Evolutionary conservation across 768 basidiomycete genomes (phyloP).

Genomic region (Psilocybe cyanescens): DNA sequence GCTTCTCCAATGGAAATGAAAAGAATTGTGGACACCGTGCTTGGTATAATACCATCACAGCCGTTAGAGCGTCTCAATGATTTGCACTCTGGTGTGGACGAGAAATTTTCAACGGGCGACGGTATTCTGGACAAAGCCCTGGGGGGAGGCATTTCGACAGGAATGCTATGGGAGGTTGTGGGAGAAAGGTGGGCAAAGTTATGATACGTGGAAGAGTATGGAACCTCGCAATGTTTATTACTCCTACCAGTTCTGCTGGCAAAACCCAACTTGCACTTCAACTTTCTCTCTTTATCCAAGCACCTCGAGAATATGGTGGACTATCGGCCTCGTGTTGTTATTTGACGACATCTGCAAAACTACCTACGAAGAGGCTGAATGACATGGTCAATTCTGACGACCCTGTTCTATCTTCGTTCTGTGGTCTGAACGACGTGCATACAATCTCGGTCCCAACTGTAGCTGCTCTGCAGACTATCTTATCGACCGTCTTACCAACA

Average conservation of each 20-base stretch:
- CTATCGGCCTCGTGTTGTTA: slow-evolving; percentile 74
- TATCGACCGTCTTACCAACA: slow-evolving; percentile 56
- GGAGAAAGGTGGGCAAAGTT: slow-evolving; percentile 75
- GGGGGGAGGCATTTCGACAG: slow-evolving; percentile 79
- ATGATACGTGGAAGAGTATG: not conserved
- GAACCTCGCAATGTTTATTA: not conserved
- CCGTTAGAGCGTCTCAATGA: slow-evolving; percentile 44
- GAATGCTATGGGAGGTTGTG: slow-evolving; percentile 85
- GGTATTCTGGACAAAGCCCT: slow-evolving; percentile 64
- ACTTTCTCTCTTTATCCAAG: slow-evolving; percentile 77
- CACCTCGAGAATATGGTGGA: slow-evolving; percentile 59
- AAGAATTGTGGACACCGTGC: slow-evolving; percentile 53
- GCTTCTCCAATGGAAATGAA: slow-evolving; percentile 53
- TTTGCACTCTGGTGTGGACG: slow-evolving; percentile 37
- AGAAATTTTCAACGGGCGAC: slow-evolving; percentile 78
- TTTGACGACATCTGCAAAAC: slow-evolving; percentile 70
- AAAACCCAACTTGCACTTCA: slow-evolving; percentile 94
- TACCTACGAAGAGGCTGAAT: slow-evolving; percentile 69
- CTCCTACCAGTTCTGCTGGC: slow-evolving; percentile 74
- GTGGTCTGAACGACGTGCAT: slow-evolving; percentile 60
- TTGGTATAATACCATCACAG: slow-evolving; percentile 40
- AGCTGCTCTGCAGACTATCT: slow-evolving; percentile 54
- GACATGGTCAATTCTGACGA: slow-evolving; percentile 64
- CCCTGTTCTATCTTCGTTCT: slow-evolving; percentile 40
- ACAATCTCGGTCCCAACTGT: slow-evolving; percentile 62